A percentile compares a stretch with the other conserved stretches of the same genome.
Evolutionary conservation across 441 rosid genomes (phyloP).

Genomic region (Euphorbia schlechtendalii): DNA sequence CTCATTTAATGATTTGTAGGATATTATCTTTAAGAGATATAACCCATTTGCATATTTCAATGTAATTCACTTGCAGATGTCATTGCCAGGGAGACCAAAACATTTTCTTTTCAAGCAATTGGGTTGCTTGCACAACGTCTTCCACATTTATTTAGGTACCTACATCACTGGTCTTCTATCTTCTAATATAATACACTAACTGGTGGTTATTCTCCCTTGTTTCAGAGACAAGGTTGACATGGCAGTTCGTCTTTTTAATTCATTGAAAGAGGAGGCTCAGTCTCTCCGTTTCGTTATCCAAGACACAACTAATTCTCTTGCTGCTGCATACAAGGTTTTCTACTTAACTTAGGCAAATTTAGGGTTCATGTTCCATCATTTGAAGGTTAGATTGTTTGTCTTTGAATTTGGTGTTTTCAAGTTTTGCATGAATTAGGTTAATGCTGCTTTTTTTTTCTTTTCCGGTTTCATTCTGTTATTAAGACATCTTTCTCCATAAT

Average conservation of each 20-base stretch:
- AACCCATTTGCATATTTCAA: neutral
- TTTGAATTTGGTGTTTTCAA: neutral
- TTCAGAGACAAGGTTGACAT: conserved; percentile 85
- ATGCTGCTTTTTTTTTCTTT: neutral
- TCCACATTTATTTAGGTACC: conserved; percentile 89
- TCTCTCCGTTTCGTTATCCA: conserved; percentile 73
- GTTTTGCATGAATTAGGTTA: neutral
- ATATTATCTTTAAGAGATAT: conserved; percentile 8
- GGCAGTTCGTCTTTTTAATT: conserved; percentile 86
- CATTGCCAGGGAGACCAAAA: conserved; percentile 64
- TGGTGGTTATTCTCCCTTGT: conserved; percentile 21
- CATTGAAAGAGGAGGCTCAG: conserved; percentile 68
- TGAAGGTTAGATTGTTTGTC: no score
- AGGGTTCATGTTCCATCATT: no score
- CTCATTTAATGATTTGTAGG: conserved; percentile 5
- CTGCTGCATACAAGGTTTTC: conserved; percentile 78
- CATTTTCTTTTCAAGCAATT: conserved; percentile 84
- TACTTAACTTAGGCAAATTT: conserved; percentile 10
- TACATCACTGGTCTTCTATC: conserved; percentile 11
- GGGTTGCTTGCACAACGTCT: conserved; percentile 87
- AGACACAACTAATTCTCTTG: conserved; percentile 80
- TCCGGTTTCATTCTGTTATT: neutral
- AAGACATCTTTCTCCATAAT: no score
- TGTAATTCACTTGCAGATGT: conserved; percentile 43
- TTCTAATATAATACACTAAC: conserved; percentile 15